Evolutionary conservation across 2,329 filamentous ascomycete species (phyloP), one percentile per base, ranked within the genome.

Genomic region (Trichoderma sp.): DNA sequence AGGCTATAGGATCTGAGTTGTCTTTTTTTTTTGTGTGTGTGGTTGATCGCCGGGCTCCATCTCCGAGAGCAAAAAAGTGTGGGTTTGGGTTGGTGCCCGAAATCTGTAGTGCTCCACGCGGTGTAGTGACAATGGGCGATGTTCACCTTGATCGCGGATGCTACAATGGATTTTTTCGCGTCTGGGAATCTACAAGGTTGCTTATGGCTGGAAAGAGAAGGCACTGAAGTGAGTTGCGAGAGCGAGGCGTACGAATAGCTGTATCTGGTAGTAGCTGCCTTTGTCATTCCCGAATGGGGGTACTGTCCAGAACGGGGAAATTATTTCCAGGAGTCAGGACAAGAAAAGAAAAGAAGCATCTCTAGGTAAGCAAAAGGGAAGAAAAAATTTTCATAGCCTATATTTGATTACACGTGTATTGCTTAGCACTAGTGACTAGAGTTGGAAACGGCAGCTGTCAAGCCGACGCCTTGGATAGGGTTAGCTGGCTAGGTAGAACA

Each of bases 361-460:
- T 1, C 3, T 43, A 43, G 30, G 30, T 43, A n/a, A 43, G 39
- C n/a, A 39, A 32, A 24, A 55, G 24, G 18, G n/a, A 32, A 32
- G 26, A 65, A n/a, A n/a, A 51, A 16, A 5, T 24, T 65, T 65
- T 34, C 49, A 32, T 46, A 37, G 30, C 18, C 52, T 16, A 32
- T 43, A 32, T 43, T 46, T 32, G 14, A 26, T 26, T 21, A 56
- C 18, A 43, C 39, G 39, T 43, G 32, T 18, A 34, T 26, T 32
- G 26, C 18, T n/a, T 32, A 52, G 39, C 24, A 24, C 46, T 11
- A 54, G 21, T 34, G 8, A 18, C 24, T 54, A 28, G 51, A 32
- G 18, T 28, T 24, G 46, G 49, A 63, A 55, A 55, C 21, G 49
- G 34, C 60, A 43, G 60, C 61, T 55, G 61, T 65, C 49, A 43